phyloP scores from a whole-genome alignment of 1,139 yeast species.

The Taphrina flavorubra region DNA sequence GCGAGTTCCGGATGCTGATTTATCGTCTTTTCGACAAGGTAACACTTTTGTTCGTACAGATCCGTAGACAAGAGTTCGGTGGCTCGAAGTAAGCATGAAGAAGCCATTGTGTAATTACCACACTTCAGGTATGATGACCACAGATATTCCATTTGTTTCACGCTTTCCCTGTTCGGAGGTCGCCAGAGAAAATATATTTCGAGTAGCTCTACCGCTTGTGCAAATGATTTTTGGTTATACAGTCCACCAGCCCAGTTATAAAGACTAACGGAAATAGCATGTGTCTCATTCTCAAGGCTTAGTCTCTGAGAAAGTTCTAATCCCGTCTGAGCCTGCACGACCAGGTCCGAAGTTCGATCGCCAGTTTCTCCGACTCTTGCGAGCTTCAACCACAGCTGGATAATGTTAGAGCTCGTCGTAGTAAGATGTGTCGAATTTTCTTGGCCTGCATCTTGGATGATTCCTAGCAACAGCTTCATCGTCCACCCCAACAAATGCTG shows the following conservation, averaged over 20 bases:
- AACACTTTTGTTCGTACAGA: not conserved
- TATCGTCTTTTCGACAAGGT: not conserved
- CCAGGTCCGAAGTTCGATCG: not conserved
- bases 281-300: not conserved
- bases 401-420: not conserved
- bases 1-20: not conserved
- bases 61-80: not conserved
- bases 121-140: slow-evolving; percentile 27
- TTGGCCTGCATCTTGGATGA: not conserved
- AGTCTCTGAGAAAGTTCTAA: not conserved
- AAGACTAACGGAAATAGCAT: not conserved
- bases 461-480: not conserved
- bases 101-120: slow-evolving; percentile 3
- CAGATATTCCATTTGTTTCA: slow-evolving; percentile 26
- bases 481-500: not conserved
- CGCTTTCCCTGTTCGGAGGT: not conserved
- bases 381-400: slow-evolving; percentile 2
- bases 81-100: slow-evolving; percentile 20
- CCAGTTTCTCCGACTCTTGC: not conserved
- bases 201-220: slow-evolving; percentile 9
- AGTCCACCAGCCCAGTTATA: slow-evolving; percentile 21
- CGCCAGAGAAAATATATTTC: slow-evolving; percentile 15
- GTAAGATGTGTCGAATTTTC: not conserved
- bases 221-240: not conserved
- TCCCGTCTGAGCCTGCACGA: not conserved